Evolutionary conservation across 1,284 basidiomycete genomes (phyloP), one percentile per base, ranked within the genome.

Genomic region (Mrakiaceae sp.): DNA sequence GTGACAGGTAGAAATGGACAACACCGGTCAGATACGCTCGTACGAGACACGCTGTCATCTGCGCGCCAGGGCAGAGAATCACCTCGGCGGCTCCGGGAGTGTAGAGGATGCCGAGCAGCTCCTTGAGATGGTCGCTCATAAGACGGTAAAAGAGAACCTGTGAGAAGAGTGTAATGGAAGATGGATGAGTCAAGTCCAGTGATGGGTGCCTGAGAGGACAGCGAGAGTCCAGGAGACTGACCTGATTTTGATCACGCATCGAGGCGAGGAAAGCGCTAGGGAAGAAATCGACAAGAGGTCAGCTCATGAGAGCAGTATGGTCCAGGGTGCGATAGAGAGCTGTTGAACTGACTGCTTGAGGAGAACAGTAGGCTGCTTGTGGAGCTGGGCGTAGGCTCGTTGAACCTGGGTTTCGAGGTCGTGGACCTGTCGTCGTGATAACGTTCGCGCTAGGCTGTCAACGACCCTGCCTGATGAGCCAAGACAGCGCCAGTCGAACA

Each of bases 101-200:
- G 67, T 90, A 90, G 50, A 89, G 84, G 63, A 88, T 83, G 9
- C 87, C 85, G 43, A 87, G 81, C 59, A 89, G 77, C 75, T 90
- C 88, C 69, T 81, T 80, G 66, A 91, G 75, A 73, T 90, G 82
- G 64, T 83, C 80, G 58, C 79, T 76, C 62, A 90, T 76, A 42
- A 90, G 74, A 4, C 80, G 78, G 74, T 87, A 90, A 75, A 88
- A 90, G 50, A 90, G 76, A 3, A 88, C 86, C 81, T 84, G 74
- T 8, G 9, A 10, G 2, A 14, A 44, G 39, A 43, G 11, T 27
- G n/a, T 16, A 52, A 52, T 3, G 27, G 27, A 27, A 27, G 27
- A 27, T 27, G 27, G 27, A 27, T 27, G 27, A 27, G 27, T 27
- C 27, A 27, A 27, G 27, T 27, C 27, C 27, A 27, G 27, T 27